Conservation (phyloP, 176 grass and related monocot species). For the Oryza officinalis region DNA sequence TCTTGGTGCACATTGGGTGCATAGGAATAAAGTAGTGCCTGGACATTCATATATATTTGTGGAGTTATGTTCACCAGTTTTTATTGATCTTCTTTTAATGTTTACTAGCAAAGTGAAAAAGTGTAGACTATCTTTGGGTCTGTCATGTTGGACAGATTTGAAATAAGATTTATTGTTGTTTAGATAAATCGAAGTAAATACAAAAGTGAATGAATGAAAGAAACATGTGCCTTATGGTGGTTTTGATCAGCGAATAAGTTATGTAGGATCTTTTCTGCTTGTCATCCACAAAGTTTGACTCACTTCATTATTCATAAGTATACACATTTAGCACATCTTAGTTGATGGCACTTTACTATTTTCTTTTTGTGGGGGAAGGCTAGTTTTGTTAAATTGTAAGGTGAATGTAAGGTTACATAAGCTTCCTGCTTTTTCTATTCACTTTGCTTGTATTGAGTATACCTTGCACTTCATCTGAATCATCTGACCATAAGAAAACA, state of each 20-base stretch:
- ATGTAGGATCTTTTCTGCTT: background rate
- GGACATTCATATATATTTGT: background rate
- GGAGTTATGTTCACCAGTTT: background rate
- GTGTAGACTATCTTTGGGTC: background rate
- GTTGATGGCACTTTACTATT: background rate
- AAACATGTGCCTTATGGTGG: background rate
- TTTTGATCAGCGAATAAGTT: constrained; percentile 6
- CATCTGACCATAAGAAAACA: background rate
- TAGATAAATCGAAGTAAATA: constrained; percentile 1
- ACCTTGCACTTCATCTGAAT: constrained; percentile 9
- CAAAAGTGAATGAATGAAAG: constrained; percentile 1
- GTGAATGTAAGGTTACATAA: background rate
- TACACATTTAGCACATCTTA: constrained; percentile 22
- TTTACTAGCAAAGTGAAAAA: background rate
- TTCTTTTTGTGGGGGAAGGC: no score
- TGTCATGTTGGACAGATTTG: background rate
- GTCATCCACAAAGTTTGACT: background rate
- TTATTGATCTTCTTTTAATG: constrained; percentile 13
- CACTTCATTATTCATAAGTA: background rate
- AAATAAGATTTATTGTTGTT: constrained; percentile 1
- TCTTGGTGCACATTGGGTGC: background rate
- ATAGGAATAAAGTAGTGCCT: background rate
- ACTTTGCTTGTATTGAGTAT: background rate
- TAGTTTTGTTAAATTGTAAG: background rate
- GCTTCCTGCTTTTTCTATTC: constrained; percentile 12